These are phyloP conservation scores for Mycena sp. DNA, from an alignment of 1,284 basidiomycete species.

Conservation along the genomic window DNA sequence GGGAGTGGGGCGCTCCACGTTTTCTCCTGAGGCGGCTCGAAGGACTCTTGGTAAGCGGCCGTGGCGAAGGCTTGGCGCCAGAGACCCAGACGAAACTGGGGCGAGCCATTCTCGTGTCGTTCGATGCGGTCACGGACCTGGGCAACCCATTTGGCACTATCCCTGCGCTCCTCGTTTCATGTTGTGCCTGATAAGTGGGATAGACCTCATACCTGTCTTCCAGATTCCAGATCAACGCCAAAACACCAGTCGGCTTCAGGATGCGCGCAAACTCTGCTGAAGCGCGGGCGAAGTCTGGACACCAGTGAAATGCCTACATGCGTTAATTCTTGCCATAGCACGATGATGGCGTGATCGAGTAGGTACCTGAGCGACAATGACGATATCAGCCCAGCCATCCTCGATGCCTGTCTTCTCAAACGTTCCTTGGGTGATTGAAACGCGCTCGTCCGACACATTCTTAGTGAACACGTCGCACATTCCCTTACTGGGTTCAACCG, in stretches of 20 bases:
- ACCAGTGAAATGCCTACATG: constrained; percentile 80
- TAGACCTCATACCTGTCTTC: constrained; percentile 68
- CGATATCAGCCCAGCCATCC: constrained; percentile 76
- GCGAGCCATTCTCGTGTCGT: constrained; percentile 69
- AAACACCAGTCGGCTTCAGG: constrained; percentile 70
- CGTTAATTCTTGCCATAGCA: neutral
- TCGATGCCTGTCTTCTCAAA: constrained; percentile 68
- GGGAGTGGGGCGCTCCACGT: constrained; percentile 59
- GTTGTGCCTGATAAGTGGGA: neutral
- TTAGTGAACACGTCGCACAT: constrained; percentile 72
- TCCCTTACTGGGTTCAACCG: constrained; percentile 78
- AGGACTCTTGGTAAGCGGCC: constrained; percentile 59
- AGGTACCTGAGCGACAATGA: constrained; percentile 78
- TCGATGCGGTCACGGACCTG: constrained; percentile 74
- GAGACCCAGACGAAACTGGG: constrained; percentile 76
- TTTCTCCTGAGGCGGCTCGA: constrained; percentile 63
- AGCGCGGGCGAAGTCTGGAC: constrained; percentile 74
- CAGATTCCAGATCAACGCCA: constrained; percentile 82
- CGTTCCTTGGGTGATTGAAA: constrained; percentile 64
- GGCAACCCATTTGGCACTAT: constrained; percentile 72
- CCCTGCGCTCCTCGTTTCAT: constrained; percentile 47
- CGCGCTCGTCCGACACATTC: constrained; percentile 59
- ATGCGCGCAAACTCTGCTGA: constrained; percentile 74
- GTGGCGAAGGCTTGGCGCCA: constrained; percentile 75
- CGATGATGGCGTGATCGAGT: neutral